A percentile compares a stretch with the other conserved stretches of the same genome.
phyloP scores from a whole-genome alignment of 306 rosid species.

The Arachis hypogaea region DNA sequence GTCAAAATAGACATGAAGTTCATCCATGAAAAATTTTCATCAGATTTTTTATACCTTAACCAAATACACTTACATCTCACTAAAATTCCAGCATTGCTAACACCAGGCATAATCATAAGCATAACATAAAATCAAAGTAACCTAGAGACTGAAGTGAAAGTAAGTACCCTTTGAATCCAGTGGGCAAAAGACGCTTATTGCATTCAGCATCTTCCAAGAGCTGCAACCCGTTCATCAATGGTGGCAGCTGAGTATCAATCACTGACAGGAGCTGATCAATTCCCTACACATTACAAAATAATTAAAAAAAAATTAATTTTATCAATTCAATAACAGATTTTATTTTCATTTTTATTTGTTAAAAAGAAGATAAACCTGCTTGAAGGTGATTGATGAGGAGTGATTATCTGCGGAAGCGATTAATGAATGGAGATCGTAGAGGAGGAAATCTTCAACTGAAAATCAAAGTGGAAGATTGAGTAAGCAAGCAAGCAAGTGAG shows the following conservation, averaged over 20 bases:
- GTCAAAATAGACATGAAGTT: no score
- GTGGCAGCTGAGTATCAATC: constrained; percentile 42
- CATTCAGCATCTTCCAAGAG: constrained; percentile 44
- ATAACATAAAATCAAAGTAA: not conserved
- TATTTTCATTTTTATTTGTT: not conserved
- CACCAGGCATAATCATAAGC: not conserved
- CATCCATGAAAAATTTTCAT: no score
- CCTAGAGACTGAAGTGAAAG: not conserved
- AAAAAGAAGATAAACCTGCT: constrained; percentile 50
- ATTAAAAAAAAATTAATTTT: no score
- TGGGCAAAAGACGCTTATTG: constrained; percentile 54
- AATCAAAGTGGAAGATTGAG: constrained; percentile 28
- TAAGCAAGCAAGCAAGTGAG: not conserved
- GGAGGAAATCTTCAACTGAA: constrained; percentile 80
- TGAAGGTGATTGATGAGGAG: constrained; percentile 34
- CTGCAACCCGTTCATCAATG: constrained; percentile 49
- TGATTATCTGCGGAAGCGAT: constrained; percentile 36
- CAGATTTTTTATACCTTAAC: no score
- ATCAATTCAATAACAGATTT: constrained; percentile 8
- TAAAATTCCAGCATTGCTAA: constrained; percentile 3
- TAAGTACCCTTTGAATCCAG: constrained; percentile 82
- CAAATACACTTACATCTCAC: not conserved
- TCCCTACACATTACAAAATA: constrained; percentile 40
- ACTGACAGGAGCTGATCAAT: constrained; percentile 44
- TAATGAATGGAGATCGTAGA: constrained; percentile 54